Evolutionary conservation across 2,329 filamentous ascomycete species (phyloP).

Genomic region (Nothophaeocryptopus gaeumannii): DNA sequence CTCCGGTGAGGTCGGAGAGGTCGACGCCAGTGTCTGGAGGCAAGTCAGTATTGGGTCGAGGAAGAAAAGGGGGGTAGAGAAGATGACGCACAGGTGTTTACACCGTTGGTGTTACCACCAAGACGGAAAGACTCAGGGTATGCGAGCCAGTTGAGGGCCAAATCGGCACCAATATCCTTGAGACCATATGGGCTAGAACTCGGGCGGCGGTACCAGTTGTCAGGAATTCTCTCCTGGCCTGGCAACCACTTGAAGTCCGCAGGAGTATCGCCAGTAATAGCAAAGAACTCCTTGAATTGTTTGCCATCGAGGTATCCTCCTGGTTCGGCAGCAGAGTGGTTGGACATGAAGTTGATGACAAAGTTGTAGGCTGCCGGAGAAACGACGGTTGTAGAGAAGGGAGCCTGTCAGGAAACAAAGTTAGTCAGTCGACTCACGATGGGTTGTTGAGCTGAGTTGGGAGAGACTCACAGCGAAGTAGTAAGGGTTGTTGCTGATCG

Average conservation of each 20-base stretch:
- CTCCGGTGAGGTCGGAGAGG: constrained; percentile 37
- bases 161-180: constrained; percentile 17
- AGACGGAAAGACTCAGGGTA: constrained; percentile 32
- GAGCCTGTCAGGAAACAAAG: constrained; percentile 7
- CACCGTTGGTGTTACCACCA: constrained; percentile 39
- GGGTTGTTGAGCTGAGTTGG: no score
- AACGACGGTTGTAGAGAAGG: constrained; percentile 27
- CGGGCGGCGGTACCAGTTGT: constrained; percentile 29
- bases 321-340: constrained; percentile 26
- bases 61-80: no score
- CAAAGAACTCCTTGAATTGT: constrained; percentile 28
- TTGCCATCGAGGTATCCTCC: constrained; percentile 23
- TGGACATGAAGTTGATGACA: constrained; percentile 31
- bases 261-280: constrained; percentile 23
- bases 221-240: constrained; percentile 30
- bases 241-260: constrained; percentile 21
- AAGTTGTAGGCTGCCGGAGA: constrained; percentile 21
- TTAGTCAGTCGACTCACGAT: no score
- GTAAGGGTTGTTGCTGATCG: constrained; percentile 33
- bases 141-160: constrained; percentile 4
- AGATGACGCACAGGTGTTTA: constrained; percentile 29
- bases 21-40: constrained; percentile 30
- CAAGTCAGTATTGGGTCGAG: no score
- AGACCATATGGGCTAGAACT: constrained; percentile 10
- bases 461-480: constrained; percentile 23